Evolutionary conservation across 345 rosid species (phyloP).

Genomic region (Geranium brycei): DNA sequence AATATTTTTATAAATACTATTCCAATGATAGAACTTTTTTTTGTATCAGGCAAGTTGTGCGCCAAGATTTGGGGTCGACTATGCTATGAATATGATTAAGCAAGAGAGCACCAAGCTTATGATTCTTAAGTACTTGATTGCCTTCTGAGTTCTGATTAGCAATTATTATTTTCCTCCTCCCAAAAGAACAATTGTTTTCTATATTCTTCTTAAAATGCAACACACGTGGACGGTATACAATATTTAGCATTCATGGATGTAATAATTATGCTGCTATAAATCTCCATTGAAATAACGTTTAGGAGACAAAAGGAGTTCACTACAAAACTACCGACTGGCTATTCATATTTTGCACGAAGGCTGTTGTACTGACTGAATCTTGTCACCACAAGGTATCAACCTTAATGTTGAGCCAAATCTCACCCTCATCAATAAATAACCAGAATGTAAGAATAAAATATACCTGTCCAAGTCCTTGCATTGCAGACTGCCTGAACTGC

Average conservation of each 20-base stretch:
- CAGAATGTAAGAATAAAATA: slow-evolving; percentile 8
- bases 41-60: neutral
- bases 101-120: too few species aligned
- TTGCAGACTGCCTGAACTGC: slow-evolving; percentile 59
- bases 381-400: neutral
- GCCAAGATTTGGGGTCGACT: too few species aligned
- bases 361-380: too few species aligned
- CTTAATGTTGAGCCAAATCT: neutral
- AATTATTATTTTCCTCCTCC: too few species aligned
- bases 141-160: too few species aligned
- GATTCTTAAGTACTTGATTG: too few species aligned
- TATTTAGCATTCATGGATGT: neutral
- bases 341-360: too few species aligned
- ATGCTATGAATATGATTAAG: too few species aligned
- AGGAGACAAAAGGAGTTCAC: slow-evolving; percentile 5
- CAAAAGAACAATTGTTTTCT: too few species aligned
- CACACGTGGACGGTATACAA: too few species aligned
- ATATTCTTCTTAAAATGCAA: too few species aligned
- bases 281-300: neutral
- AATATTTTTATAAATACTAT: too few species aligned
- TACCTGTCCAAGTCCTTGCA: slow-evolving; percentile 74
- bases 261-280: neutral
- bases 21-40: neutral
- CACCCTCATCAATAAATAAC: neutral
- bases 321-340: slow-evolving; percentile 30